Evolutionary conservation across 1,284 basidiomycete genomes (phyloP), one percentile per base, ranked within the genome.

Genomic region (Sanghuangporus baumii): DNA sequence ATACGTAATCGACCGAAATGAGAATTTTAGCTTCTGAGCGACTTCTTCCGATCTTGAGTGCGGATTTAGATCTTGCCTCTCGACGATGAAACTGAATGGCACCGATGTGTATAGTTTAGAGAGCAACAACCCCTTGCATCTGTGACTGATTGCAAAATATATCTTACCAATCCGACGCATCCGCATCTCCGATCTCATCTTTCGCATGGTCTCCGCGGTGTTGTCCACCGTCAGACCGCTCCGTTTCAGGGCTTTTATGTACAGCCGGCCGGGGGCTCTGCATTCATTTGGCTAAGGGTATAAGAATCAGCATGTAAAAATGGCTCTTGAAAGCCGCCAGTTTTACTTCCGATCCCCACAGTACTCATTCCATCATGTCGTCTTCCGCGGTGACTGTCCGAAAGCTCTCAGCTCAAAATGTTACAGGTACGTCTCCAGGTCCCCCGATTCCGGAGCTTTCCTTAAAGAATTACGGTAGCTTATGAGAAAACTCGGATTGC

Each of bases 141-240:
- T 34, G 31, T 54, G 52, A 54, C 52, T 54, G 52, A 54, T 56
- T 18, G 55, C 37, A 41, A 36, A 56, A 43, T 46, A 46, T 56
- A 40, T 23, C 37, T 41, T 36, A 51, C 48, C 57, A 59, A 38
- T 56, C 54, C 60, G 60, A 56, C n/a, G 43, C 46, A 34, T 31
- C 54, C 60, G 60, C 60, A 61, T 61, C 60, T 46, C 60, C 60
- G 54, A 56, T 20, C 23, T 46, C 54, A 56, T 56, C 54, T 61
- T 38, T 48, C 43, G 43, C 47, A 46, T 61, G 54, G 52, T 47
- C 54, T 61, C 60, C 60, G 60, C 60, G 60, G 60, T 51, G 51
- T 61, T 61, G 50, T 36, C 18, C 12, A 14, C 34, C 23, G 20
- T 16, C 36, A 34, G 23, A 20, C 41, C 31, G 23, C 38, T 58